Percentiles rank a stretch among this genome's conserved stretches.
Conservation (phyloP, 192 early-diverging fungal species). For the Entomortierella parvispora region DNA sequence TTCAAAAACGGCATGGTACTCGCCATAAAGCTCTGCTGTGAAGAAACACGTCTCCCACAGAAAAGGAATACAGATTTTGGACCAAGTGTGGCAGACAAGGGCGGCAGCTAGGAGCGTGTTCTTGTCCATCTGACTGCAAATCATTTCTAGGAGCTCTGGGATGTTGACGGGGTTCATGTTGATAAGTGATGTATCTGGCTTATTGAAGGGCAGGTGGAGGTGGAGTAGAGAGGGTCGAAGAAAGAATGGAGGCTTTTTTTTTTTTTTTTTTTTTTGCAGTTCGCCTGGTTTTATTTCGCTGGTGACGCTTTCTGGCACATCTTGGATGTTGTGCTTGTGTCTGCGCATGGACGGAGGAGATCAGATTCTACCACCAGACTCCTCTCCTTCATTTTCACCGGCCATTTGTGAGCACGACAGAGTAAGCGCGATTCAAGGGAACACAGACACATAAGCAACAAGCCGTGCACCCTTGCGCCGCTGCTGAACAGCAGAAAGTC, state of each 20-base stretch:
- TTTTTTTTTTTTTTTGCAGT: too few species aligned
- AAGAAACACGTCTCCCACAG: conserved; percentile 38
- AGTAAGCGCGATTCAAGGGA: too few species aligned
- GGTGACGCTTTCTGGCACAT: conserved; percentile 7
- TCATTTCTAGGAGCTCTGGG: conserved; percentile 17
- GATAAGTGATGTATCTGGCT: too few species aligned
- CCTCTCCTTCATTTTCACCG: neutral
- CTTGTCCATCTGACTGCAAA: conserved; percentile 28
- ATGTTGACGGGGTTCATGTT: conserved; percentile 27
- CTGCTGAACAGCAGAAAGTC: too few species aligned
- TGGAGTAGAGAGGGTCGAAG: neutral
- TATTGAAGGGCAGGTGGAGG: too few species aligned
- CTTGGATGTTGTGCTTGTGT: neutral
- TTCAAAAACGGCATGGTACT: conserved; percentile 22
- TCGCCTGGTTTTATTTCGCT: too few species aligned
- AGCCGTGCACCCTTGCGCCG: too few species aligned
- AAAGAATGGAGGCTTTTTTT: neutral
- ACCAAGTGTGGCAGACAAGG: conserved; percentile 18
- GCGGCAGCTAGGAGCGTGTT: conserved; percentile 7
- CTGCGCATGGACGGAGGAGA: neutral
- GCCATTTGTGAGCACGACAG: too few species aligned
- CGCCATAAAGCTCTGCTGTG: conserved; percentile 30
- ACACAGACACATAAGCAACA: too few species aligned
- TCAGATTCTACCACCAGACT: too few species aligned
- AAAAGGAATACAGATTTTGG: conserved; percentile 11